Percentiles rank a stretch among this genome's conserved stretches.
phyloP scores from a whole-genome alignment of 805 yeast genomes.

The Candida stauntonica region DNA sequence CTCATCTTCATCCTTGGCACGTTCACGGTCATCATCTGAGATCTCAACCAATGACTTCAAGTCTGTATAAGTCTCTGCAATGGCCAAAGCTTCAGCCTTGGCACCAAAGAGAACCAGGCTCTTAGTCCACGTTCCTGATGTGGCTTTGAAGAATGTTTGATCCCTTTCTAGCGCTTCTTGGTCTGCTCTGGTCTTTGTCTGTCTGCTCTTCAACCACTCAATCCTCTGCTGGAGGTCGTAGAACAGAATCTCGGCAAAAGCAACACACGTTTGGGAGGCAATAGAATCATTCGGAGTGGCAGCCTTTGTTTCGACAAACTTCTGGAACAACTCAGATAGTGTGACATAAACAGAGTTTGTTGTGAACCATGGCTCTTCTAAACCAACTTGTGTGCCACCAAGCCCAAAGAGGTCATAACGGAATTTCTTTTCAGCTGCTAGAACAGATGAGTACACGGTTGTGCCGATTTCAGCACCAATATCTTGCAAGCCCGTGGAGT shows the following conservation, averaged over 20 bases:
- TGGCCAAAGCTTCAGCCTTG: slow-evolving; percentile 48
- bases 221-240: slow-evolving; percentile 33
- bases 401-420: slow-evolving; percentile 33
- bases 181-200: slow-evolving; percentile 20
- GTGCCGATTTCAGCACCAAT: slow-evolving; percentile 23
- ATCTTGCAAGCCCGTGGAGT: slow-evolving; percentile 15
- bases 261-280: slow-evolving; percentile 27
- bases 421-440: slow-evolving; percentile 36
- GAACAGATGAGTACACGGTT: slow-evolving; percentile 28
- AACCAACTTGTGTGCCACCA: slow-evolving; percentile 27
- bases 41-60: slow-evolving; percentile 56
- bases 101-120: slow-evolving; percentile 47
- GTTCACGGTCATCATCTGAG: slow-evolving; percentile 40
- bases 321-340: slow-evolving; percentile 39
- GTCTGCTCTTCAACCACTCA: slow-evolving; percentile 29
- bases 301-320: slow-evolving; percentile 19
- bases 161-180: slow-evolving; percentile 20
- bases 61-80: slow-evolving; percentile 67
- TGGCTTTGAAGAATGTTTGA: slow-evolving; percentile 24
- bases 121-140: slow-evolving; percentile 53
- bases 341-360: slow-evolving; percentile 35
- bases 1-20: slow-evolving; percentile 17
- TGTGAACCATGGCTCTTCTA: slow-evolving; percentile 44
- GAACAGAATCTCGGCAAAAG: slow-evolving; percentile 39
- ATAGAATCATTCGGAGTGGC: slow-evolving; percentile 9